A percentile compares a stretch with the other conserved stretches of the same genome.
Evolutionary conservation across 176 grass and related monocot genomes (phyloP).

Genomic region (Hsuehochloa calcarea): DNA sequence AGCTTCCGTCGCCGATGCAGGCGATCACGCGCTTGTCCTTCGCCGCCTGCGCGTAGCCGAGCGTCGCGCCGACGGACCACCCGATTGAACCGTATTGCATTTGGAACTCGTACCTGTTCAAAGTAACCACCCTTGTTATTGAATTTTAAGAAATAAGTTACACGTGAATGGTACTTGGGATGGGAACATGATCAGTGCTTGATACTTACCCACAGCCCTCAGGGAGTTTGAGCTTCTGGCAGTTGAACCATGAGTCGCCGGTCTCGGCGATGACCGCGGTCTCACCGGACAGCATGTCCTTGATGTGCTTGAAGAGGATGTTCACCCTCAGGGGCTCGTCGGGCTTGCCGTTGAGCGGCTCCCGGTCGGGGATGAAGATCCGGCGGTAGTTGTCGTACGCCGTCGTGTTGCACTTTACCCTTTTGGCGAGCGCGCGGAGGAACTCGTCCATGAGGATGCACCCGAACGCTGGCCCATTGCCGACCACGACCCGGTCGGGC

Average conservation of each 20-base stretch:
- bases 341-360: conserved; percentile 41
- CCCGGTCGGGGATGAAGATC: conserved; percentile 51
- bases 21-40: conserved; percentile 66
- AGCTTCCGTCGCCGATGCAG: conserved; percentile 69
- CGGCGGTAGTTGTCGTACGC: conserved; percentile 63
- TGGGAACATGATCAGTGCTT: neutral
- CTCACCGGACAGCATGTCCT: conserved; percentile 48
- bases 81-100: conserved; percentile 79
- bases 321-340: conserved; percentile 56
- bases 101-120: conserved; percentile 60
- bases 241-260: conserved; percentile 77
- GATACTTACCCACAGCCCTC: conserved; percentile 52
- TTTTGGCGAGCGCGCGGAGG: conserved; percentile 45
- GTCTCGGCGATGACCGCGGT: conserved; percentile 63
- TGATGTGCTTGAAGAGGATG: conserved; percentile 69
- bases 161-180: neutral
- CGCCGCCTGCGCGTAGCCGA: conserved; percentile 64
- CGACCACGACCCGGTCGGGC: conserved; percentile 68
- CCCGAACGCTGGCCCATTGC: conserved; percentile 56
- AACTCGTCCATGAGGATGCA: conserved; percentile 74
- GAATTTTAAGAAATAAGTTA: neutral
- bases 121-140: conserved; percentile 2
- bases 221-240: conserved; percentile 66
- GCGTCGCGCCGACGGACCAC: conserved; percentile 68
- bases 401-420: conserved; percentile 45